These are phyloP conservation scores for Narthecium ossifragum DNA, from an alignment of 106 monocot species.

Conservation along the genomic window DNA sequence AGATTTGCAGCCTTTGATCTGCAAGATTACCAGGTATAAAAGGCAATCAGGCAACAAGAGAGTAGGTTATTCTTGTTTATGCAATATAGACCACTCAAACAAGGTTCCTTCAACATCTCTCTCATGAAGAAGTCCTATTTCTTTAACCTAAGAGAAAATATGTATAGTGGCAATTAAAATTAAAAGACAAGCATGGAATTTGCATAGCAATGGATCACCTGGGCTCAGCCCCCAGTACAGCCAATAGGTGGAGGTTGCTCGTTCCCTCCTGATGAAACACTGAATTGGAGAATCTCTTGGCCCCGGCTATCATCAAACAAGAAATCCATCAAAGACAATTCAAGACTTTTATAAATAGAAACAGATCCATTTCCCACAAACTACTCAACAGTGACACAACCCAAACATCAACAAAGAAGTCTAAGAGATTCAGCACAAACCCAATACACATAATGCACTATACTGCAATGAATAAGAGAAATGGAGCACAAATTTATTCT, in stretches of 20 bases:
- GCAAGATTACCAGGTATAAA: background rate
- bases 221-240: background rate
- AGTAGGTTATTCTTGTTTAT: background rate
- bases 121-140: no score
- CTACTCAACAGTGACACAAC: no score
- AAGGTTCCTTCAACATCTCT: background rate
- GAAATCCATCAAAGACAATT: conserved; percentile 3
- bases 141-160: background rate
- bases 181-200: background rate
- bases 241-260: background rate
- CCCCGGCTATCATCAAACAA: conserved; percentile 27
- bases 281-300: conserved; percentile 34
- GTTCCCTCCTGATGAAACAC: conserved; percentile 45
- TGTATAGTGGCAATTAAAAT: background rate
- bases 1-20: no score
- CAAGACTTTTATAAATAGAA: background rate
- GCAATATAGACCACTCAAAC: background rate
- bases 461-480: no score
- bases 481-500: no score
- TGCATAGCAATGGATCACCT: background rate
- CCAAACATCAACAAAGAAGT: background rate
- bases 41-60: background rate
- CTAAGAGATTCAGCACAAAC: no score
- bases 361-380: no score
- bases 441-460: background rate